These are phyloP conservation scores for Geosmithia putterillii DNA, from an alignment of 2,329 filamentous ascomycete species.

Conservation along the genomic window DNA sequence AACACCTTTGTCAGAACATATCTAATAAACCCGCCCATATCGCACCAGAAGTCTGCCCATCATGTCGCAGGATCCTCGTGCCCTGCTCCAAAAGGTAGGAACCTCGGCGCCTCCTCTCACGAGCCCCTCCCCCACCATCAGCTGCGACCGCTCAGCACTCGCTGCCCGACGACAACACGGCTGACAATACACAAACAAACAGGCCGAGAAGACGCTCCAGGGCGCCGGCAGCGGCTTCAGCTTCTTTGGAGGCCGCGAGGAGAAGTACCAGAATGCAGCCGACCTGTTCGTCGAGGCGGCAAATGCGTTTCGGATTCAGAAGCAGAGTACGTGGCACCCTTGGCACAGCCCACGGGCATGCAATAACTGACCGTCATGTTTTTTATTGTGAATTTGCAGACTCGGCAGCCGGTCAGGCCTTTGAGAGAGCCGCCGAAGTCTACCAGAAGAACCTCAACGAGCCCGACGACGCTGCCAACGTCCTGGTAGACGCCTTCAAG, in stretches of 20 bases:
- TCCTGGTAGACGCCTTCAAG: slow-evolving; percentile 84
- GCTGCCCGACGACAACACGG: not conserved
- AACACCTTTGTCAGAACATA: not conserved
- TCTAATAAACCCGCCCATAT: not conserved
- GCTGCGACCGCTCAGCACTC: too few relatives aligned
- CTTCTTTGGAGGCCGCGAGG: slow-evolving; percentile 75
- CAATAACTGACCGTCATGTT: not conserved
- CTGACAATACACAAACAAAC: slow-evolving; percentile 5
- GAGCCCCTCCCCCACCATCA: slow-evolving; percentile 10
- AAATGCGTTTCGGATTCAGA: slow-evolving; percentile 84
- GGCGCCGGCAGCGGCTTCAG: slow-evolving; percentile 72
- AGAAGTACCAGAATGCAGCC: slow-evolving; percentile 83
- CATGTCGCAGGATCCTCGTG: slow-evolving; percentile 70
- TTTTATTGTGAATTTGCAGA: slow-evolving; percentile 39
- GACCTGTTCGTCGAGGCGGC: slow-evolving; percentile 81
- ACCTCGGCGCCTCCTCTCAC: slow-evolving; percentile 13
- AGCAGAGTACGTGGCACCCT: slow-evolving; percentile 56
- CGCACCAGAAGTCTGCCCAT: slow-evolving; percentile 1
- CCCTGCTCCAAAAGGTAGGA: slow-evolving; percentile 63
- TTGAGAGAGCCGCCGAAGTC: slow-evolving; percentile 75
- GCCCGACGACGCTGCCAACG: slow-evolving; percentile 84
- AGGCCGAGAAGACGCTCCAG: slow-evolving; percentile 79
- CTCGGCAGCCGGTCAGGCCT: slow-evolving; percentile 75
- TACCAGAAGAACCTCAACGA: slow-evolving; percentile 76
- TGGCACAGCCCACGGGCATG: not conserved